Conservation (phyloP, 441 rosid genomes). For the Erysimum pusillum region DNA sequence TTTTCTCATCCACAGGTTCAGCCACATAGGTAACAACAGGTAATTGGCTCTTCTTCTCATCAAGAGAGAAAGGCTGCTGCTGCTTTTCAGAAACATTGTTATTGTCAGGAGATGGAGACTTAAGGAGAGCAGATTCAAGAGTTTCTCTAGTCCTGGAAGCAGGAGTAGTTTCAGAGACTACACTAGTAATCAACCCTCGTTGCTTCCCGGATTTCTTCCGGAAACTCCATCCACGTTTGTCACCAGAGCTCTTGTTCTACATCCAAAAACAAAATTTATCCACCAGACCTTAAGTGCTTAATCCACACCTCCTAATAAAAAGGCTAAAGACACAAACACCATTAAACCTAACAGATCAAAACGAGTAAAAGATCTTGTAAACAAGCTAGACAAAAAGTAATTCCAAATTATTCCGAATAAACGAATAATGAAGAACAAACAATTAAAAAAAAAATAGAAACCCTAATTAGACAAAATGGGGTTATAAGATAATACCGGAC, state of each 20-base stretch:
- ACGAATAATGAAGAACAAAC: not conserved
- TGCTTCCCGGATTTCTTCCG: conserved; percentile 81
- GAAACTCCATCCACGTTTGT: conserved; percentile 87
- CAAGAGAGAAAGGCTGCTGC: conserved; percentile 44
- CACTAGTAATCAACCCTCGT: conserved; percentile 71
- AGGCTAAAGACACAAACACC: not conserved
- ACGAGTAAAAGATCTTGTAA: not conserved
- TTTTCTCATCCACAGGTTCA: conserved; percentile 37
- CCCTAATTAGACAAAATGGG: conserved; percentile 26
- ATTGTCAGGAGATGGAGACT: conserved; percentile 53
- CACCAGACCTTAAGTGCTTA: conserved; percentile 2
- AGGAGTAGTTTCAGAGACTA: conserved; percentile 59
- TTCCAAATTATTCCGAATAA: not conserved
- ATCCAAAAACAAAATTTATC: conserved; percentile 22
- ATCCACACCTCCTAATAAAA: conserved; percentile 3
- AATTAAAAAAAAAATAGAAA: not conserved
- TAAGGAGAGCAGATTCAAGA: conserved; percentile 61
- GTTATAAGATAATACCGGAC: no score
- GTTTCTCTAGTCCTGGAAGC: conserved; percentile 61
- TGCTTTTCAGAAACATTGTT: conserved; percentile 54
- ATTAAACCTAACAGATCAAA: no score
- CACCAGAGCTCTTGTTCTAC: conserved; percentile 69
- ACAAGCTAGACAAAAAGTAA: conserved; percentile 6
- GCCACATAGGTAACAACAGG: conserved; percentile 36
- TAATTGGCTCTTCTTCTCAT: conserved; percentile 58